phyloP scores from a whole-genome alignment of 106 monocot species.

The Allium fistulosum region DNA sequence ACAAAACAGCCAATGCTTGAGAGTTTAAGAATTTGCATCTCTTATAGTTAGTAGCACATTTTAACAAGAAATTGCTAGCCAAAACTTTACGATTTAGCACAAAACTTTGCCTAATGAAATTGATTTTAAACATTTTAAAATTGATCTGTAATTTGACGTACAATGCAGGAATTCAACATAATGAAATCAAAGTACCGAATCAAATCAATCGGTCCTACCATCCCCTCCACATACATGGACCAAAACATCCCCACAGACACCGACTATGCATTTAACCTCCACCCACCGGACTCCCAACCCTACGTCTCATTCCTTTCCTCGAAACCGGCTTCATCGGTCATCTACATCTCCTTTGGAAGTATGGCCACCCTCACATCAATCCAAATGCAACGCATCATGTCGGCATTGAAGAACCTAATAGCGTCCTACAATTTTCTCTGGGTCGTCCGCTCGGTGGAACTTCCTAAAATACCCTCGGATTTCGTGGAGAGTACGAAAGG shows the following conservation, averaged over 20 bases:
- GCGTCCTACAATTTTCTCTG: slow-evolving; percentile 8
- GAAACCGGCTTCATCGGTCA: slow-evolving; percentile 17
- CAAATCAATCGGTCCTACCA: slow-evolving; percentile 25
- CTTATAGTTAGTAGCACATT: too few species aligned
- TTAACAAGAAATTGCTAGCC: too few species aligned
- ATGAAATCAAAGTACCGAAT: slow-evolving; percentile 9
- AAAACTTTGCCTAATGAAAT: too few species aligned
- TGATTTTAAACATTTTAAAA: too few species aligned
- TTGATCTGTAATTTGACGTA: too few species aligned
- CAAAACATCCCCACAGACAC: slow-evolving; percentile 9
- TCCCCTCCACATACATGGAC: slow-evolving; percentile 12
- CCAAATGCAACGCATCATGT: slow-evolving; percentile 1
- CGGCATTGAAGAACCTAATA: not conserved
- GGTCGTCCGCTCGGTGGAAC: slow-evolving; percentile 8
- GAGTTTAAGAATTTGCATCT: too few species aligned
- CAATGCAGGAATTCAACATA: slow-evolving; percentile 12
- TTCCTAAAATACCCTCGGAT: slow-evolving; percentile 4
- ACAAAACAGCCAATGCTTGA: too few species aligned
- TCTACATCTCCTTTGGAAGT: slow-evolving; percentile 28
- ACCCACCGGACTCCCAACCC: slow-evolving; percentile 9
- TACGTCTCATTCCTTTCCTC: slow-evolving; percentile 23
- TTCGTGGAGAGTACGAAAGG: slow-evolving; percentile 1
- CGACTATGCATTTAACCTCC: slow-evolving; percentile 24
- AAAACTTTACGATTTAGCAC: too few species aligned
- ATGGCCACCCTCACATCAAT: not conserved